Base-by-base conservation (phyloP, 1,284 basidiomycete genomes). In the Meira miltonrushii region DNA sequence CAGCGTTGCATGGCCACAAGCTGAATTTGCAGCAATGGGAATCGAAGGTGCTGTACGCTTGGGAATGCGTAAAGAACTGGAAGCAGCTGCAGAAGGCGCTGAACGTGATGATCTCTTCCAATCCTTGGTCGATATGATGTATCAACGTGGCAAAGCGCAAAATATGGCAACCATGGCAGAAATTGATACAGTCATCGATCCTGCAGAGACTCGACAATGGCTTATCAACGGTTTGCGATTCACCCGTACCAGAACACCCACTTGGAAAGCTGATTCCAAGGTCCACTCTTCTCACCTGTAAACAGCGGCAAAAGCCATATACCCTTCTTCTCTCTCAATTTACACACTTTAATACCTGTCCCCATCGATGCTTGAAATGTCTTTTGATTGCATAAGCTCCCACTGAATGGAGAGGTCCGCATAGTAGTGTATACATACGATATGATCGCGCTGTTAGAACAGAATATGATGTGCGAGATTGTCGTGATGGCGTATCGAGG, bases 111-210 rank as follows among this genome's bases (percentile, higher is more conserved):
- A 39, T 12, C 43, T 57, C 28, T 67, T 61, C 40, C 53, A 60
- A 1, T 19, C 40, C 1, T 33, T 57, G 33, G 66, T 69, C n/a
- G 58, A 60, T 9, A 43, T 50, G 60, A 55, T 68, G 33, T 71
- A 69, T 43, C 55, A 47, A 47, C 43, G 59, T 15, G 69, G 68
- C 0, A 60, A 55, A 25, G 69, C 55, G 12, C 54, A 58, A 25
- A 69, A 66, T 47, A 59, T 65, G 5, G 68, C 68, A 12, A 61
- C 55, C 19, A 55, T 60, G 58, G 55, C 51, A 1, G 69, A 69
- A 59, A 64, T 71, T 41, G 69, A 69, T 53, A 64, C 65, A 0
- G 68, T 69, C 54, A 47, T 71, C 40, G 69, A 71, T 38, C 69
- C 69, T 9, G 64, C 55, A 8, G 65, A 69, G 44, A 71, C 66